Conservation (phyloP, 2,329 filamentous ascomycete genomes). For the Phyllosticta ampelicida region DNA sequence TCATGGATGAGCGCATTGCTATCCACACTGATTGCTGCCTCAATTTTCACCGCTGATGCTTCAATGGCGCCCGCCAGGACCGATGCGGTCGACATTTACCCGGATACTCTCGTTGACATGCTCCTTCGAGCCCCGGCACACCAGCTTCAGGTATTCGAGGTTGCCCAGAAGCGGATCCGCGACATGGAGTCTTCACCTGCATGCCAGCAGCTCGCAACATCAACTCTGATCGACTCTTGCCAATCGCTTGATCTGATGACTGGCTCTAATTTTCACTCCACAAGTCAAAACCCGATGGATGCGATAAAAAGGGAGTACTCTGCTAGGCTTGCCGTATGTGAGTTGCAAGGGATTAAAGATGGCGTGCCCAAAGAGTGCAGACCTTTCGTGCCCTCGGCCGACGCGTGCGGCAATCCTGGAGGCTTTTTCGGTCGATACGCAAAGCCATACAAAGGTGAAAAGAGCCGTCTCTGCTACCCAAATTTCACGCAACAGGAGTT, state of each 20-base stretch:
- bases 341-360: slow-evolving; percentile 44
- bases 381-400: slow-evolving; percentile 34
- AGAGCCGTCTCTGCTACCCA: slow-evolving; percentile 22
- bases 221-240: slow-evolving; percentile 43
- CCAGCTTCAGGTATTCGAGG: slow-evolving; percentile 13
- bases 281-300: slow-evolving; percentile 17
- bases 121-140: slow-evolving; percentile 13
- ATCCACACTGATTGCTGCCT: background rate
- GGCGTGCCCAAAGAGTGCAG: slow-evolving; percentile 41
- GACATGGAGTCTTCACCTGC: slow-evolving; percentile 36
- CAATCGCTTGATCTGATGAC: slow-evolving; percentile 33
- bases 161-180: slow-evolving; percentile 21
- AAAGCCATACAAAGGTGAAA: slow-evolving; percentile 12
- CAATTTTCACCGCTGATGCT: background rate
- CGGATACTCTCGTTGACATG: slow-evolving; percentile 5
- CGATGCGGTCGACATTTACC: background rate
- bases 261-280: slow-evolving; percentile 4
- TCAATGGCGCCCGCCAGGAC: background rate
- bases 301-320: slow-evolving; percentile 47
- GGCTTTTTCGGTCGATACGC: slow-evolving; percentile 15
- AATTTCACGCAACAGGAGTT: slow-evolving; percentile 27
- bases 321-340: slow-evolving; percentile 52
- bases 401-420: slow-evolving; percentile 19
- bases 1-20: background rate
- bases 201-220: slow-evolving; percentile 43